Evolutionary conservation across 768 basidiomycete species (phyloP).

Genomic region (Brasilioporus rufonigricans): DNA sequence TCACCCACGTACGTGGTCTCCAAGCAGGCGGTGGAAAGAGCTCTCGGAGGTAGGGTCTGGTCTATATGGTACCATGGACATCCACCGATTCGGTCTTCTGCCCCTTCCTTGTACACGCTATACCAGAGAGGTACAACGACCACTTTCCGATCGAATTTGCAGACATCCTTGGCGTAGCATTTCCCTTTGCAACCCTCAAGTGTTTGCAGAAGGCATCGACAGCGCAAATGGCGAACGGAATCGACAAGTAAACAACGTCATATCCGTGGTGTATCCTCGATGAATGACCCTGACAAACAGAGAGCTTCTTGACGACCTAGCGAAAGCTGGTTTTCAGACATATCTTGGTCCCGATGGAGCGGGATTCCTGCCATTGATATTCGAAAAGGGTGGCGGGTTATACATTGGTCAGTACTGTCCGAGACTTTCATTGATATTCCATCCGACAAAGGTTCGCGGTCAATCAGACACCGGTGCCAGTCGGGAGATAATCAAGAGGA

Average conservation of each 20-base stretch:
- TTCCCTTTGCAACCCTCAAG: constrained; percentile 23
- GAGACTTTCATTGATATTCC: background rate
- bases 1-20: constrained; percentile 31
- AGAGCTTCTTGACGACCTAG: constrained; percentile 38
- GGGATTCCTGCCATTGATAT: constrained; percentile 32
- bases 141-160: constrained; percentile 26
- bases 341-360: constrained; percentile 38
- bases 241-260: constrained; percentile 19
- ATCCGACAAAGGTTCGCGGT: background rate
- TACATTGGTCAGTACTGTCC: constrained; percentile 36
- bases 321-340: constrained; percentile 36
- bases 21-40: background rate
- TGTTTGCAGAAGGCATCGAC: constrained; percentile 5
- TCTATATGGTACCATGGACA: background rate
- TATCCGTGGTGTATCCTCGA: background rate
- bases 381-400: constrained; percentile 35
- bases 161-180: constrained; percentile 21
- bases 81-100: background rate
- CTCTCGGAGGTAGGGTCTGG: constrained; percentile 14
- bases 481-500: constrained; percentile 44
- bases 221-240: constrained; percentile 12
- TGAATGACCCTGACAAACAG: constrained; percentile 19
- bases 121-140: constrained; percentile 26
- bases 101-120: background rate
- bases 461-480: constrained; percentile 39